A percentile compares a stretch with the other conserved stretches of the same genome.
phyloP scores from a whole-genome alignment of 2,329 filamentous ascomycete genomes.

The Calonectria pauciramosa region DNA sequence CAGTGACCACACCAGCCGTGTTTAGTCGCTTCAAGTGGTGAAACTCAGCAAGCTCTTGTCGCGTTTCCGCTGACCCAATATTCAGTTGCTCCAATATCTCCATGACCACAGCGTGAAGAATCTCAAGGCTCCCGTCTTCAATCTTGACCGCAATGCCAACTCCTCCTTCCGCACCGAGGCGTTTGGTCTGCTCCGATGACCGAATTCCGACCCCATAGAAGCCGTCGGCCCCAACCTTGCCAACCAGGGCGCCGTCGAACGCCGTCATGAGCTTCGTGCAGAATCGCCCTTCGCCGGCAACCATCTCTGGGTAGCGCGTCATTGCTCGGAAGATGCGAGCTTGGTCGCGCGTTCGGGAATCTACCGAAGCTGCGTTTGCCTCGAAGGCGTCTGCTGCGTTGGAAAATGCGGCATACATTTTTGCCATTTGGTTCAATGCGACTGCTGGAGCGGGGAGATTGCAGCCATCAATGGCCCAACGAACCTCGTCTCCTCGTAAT shows the following conservation, averaged over 20 bases:
- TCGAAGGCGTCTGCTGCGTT: slow-evolving; percentile 44
- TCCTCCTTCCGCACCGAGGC: slow-evolving; percentile 52
- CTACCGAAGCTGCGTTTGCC: background rate
- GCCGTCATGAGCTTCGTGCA: slow-evolving; percentile 60
- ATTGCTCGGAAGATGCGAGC: slow-evolving; percentile 59
- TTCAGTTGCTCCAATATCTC: slow-evolving; percentile 60
- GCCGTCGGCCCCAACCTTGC: slow-evolving; percentile 64
- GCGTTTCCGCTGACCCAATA: slow-evolving; percentile 51
- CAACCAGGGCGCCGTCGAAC: slow-evolving; percentile 55
- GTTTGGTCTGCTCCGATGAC: slow-evolving; percentile 52
- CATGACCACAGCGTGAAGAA: slow-evolving; percentile 58
- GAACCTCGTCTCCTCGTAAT: slow-evolving; percentile 43
- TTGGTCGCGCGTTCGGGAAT: slow-evolving; percentile 40
- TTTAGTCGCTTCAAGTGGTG: slow-evolving; percentile 53
- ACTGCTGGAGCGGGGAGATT: slow-evolving; percentile 62
- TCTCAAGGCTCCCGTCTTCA: slow-evolving; percentile 60
- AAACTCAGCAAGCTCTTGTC: slow-evolving; percentile 49
- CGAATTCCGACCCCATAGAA: slow-evolving; percentile 62
- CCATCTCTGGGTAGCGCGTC: slow-evolving; percentile 56
- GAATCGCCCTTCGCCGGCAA: slow-evolving; percentile 61
- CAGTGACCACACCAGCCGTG: slow-evolving; percentile 54
- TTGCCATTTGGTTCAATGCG: slow-evolving; percentile 52
- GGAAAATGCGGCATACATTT: slow-evolving; percentile 55
- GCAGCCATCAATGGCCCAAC: slow-evolving; percentile 62
- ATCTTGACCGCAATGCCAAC: slow-evolving; percentile 63